Conservation (phyloP, 148 eudicot genomes). For the Rhododendron griersonianum region DNA sequence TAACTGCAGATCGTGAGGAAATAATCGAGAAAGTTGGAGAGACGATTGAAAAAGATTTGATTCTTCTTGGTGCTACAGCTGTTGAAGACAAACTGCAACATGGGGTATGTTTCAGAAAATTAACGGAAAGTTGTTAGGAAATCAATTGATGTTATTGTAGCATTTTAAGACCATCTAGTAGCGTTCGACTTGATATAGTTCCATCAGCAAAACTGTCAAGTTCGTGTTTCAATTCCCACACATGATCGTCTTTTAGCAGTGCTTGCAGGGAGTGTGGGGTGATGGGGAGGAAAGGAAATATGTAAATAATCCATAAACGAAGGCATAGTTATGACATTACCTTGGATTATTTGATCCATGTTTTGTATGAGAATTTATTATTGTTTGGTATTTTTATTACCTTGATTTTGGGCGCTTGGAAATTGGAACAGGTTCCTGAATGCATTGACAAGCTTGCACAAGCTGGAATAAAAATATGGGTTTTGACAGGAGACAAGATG, state of each 20-base stretch:
- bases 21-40: constrained; percentile 46
- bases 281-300: neutral
- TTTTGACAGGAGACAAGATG: constrained; percentile 70
- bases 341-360: neutral
- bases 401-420: neutral
- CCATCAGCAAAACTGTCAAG: neutral
- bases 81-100: constrained; percentile 75
- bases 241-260: neutral
- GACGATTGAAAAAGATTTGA: constrained; percentile 45
- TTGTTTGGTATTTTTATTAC: neutral
- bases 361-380: neutral
- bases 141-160: neutral
- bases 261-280: neutral
- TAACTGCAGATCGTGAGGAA: constrained; percentile 46
- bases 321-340: neutral
- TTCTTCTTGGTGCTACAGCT: constrained; percentile 69
- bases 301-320: neutral
- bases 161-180: neutral
- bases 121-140: neutral
- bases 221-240: neutral
- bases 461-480: constrained; percentile 72
- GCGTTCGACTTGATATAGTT: neutral
- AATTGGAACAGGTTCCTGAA: constrained; percentile 49
- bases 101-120: constrained; percentile 36
- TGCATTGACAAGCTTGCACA: constrained; percentile 68